A percentile compares a stretch with the other conserved stretches of the same genome.
Conservation (phyloP, 163 green algal genomes). For the Trebouxiophyceae sp. region DNA sequence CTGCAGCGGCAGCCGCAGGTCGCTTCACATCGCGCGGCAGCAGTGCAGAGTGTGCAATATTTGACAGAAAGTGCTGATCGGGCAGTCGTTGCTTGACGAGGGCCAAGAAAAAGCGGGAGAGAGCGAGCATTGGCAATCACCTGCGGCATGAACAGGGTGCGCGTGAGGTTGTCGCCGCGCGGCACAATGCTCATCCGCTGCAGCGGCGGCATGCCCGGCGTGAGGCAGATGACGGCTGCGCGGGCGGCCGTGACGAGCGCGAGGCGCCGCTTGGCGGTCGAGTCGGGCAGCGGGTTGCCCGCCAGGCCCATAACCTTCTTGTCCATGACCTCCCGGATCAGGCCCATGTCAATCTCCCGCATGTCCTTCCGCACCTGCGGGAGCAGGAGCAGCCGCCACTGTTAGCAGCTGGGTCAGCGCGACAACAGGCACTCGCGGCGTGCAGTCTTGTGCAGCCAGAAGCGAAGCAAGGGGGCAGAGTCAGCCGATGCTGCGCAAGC, state of each 20-base stretch:
- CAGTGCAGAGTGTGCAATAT: no score
- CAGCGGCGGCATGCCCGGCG: conserved; percentile 43
- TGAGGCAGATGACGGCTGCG: conserved; percentile 45
- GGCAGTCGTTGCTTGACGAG: no score
- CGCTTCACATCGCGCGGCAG: no score
- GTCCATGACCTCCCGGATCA: conserved; percentile 47
- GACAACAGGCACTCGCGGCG: no score
- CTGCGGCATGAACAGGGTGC: conserved; percentile 44
- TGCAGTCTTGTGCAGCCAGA: no score
- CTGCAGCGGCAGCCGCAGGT: no score
- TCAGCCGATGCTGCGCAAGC: no score
- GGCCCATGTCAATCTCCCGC: conserved; percentile 29
- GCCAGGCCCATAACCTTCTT: conserved; percentile 37
- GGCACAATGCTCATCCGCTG: conserved; percentile 42
- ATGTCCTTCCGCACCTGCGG: conserved; percentile 28
- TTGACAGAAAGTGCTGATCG: no score
- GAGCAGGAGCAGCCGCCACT: background rate
- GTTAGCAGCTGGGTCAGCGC: no score
- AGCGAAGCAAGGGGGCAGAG: no score
- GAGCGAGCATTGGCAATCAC: no score
- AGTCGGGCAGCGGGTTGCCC: conserved; percentile 13
- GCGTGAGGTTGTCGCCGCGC: conserved; percentile 26
- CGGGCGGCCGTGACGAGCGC: conserved; percentile 32
- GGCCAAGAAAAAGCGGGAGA: no score
- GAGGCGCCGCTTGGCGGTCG: conserved; percentile 34